A percentile compares a stretch with the other conserved stretches of the same genome.
Conservation (phyloP, 2,329 filamentous ascomycete species). For the Fusarium sp. region DNA sequence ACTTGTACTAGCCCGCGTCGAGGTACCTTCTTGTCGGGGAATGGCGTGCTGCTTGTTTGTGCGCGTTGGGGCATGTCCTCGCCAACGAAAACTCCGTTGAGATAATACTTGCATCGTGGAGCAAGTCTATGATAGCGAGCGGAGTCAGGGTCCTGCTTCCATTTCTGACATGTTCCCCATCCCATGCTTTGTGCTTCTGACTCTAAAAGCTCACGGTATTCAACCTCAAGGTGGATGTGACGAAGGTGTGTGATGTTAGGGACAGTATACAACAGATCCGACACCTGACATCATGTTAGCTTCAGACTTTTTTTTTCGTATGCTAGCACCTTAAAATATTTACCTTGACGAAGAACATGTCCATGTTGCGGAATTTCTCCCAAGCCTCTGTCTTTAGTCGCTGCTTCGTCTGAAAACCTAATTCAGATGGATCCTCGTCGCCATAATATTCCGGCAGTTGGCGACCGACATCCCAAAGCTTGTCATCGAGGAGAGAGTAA, state of each 20-base stretch:
- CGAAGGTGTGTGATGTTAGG: conserved; percentile 69
- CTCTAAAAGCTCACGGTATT: conserved; percentile 69
- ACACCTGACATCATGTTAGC: conserved; percentile 57
- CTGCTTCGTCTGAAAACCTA: conserved; percentile 58
- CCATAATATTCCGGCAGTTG: conserved; percentile 65
- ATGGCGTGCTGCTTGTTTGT: conserved; percentile 63
- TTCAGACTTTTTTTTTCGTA: neutral
- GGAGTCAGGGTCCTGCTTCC: conserved; percentile 68
- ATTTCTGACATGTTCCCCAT: conserved; percentile 61
- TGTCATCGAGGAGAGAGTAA: conserved; percentile 64
- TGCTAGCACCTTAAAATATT: conserved; percentile 52
- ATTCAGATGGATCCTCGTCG: conserved; percentile 55
- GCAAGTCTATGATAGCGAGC: conserved; percentile 64
- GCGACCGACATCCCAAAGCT: conserved; percentile 63
- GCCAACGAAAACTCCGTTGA: conserved; percentile 65
- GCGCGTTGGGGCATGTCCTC: conserved; percentile 62
- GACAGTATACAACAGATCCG: conserved; percentile 70
- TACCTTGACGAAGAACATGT: conserved; percentile 78
- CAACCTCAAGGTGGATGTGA: conserved; percentile 64
- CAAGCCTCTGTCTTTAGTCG: conserved; percentile 61
- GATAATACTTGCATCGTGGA: conserved; percentile 67
- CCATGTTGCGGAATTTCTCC: conserved; percentile 65
- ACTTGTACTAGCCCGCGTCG: conserved; percentile 65
- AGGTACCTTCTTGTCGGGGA: conserved; percentile 65
- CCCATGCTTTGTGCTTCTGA: conserved; percentile 57